Conservation (phyloP, 1,284 basidiomycete genomes). For the Anthracocystis panici-leucophaei region DNA sequence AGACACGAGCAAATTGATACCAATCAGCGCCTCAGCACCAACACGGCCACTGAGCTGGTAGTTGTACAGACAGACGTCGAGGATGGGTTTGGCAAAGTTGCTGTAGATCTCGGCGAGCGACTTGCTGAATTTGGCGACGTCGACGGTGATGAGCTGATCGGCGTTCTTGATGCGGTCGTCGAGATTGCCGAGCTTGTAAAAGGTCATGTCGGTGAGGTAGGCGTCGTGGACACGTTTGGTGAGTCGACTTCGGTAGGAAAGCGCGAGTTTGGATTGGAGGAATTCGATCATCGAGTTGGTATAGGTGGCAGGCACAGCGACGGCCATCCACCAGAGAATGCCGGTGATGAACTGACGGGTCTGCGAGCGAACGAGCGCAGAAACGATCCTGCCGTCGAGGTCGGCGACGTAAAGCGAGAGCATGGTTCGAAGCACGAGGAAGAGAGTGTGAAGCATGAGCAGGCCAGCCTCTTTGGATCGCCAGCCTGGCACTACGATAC, state of each 20-base stretch:
- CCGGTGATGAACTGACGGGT: slow-evolving; percentile 84
- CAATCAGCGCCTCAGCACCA: slow-evolving; percentile 89
- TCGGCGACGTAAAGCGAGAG: slow-evolving; percentile 95
- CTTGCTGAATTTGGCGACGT: slow-evolving; percentile 91
- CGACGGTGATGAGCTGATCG: slow-evolving; percentile 97
- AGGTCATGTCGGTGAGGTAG: slow-evolving; percentile 84
- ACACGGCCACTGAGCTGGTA: slow-evolving; percentile 94
- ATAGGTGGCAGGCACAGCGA: slow-evolving; percentile 86
- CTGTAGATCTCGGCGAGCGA: slow-evolving; percentile 91
- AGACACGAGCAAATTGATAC: slow-evolving; percentile 87
- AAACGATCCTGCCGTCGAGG: slow-evolving; percentile 90
- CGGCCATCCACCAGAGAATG: slow-evolving; percentile 87
- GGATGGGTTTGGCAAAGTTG: slow-evolving; percentile 78
- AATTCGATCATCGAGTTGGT: slow-evolving; percentile 93
- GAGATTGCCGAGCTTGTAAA: slow-evolving; percentile 87
- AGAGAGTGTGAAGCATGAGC: slow-evolving; percentile 85
- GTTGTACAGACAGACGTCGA: slow-evolving; percentile 94
- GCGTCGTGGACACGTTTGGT: slow-evolving; percentile 84
- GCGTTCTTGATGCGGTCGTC: slow-evolving; percentile 92
- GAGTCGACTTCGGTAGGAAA: slow-evolving; percentile 89
- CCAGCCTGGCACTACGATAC: slow-evolving; percentile 88
- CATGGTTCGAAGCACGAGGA: slow-evolving; percentile 88
- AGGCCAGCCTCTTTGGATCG: slow-evolving; percentile 87
- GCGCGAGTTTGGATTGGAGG: slow-evolving; percentile 90
- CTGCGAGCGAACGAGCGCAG: slow-evolving; percentile 89